phyloP scores from a whole-genome alignment of 208 protist genomes.

The Crithidia expoeki region DNA sequence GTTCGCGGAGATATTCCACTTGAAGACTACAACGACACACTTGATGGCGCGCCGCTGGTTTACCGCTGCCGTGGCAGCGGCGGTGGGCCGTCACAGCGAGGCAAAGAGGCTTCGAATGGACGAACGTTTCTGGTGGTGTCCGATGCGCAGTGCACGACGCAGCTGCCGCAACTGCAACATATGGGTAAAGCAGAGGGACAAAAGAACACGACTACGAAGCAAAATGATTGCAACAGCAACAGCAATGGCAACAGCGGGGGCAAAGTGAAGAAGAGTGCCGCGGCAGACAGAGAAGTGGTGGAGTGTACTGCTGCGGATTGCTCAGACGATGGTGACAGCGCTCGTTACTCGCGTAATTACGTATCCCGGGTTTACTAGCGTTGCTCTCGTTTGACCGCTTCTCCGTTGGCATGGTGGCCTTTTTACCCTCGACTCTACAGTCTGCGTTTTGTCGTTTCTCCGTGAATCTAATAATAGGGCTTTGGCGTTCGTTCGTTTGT shows the following conservation, averaged over 20 bases:
- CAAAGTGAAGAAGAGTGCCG: no score
- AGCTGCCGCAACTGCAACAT: not conserved
- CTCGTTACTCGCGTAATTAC: not conserved
- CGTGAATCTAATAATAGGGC: no score
- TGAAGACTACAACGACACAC: constrained; percentile 53
- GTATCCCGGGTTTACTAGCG: not conserved
- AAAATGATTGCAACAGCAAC: constrained; percentile 2
- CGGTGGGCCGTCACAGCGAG: not conserved
- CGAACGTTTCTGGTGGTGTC: not conserved
- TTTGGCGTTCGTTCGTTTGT: no score
- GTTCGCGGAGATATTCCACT: constrained; percentile 17
- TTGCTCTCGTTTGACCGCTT: no score
- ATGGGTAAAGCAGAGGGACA: not conserved
- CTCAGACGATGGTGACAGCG: not conserved
- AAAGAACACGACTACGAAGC: not conserved
- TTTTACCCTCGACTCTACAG: no score
- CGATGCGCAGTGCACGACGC: not conserved
- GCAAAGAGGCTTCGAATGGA: not conserved
- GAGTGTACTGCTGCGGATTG: not conserved
- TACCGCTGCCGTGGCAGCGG: not conserved
- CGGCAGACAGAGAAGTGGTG: not conserved
- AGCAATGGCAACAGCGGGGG: not conserved
- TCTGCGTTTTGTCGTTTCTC: no score
- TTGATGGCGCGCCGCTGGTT: constrained; percentile 24
- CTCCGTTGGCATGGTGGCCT: no score